Evolutionary conservation across 2,329 filamentous ascomycete genomes (phyloP).

Genomic region (Phyllosticta citrichinensis): DNA sequence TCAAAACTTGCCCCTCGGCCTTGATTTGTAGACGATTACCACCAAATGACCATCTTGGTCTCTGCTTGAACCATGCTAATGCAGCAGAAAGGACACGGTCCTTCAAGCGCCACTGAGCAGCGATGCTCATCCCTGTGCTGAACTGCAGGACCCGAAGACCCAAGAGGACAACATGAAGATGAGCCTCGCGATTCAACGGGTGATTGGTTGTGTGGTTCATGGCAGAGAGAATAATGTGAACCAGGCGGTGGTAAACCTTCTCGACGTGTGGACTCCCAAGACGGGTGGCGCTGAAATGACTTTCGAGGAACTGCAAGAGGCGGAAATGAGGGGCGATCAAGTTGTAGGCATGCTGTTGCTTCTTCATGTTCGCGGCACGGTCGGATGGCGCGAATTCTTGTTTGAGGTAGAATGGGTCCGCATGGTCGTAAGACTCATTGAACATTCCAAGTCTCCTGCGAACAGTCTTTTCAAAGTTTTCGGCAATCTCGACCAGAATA

Average conservation of each 20-base stretch:
- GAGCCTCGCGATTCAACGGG: slow-evolving; percentile 82
- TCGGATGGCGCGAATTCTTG: slow-evolving; percentile 92
- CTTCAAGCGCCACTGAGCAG: slow-evolving; percentile 71
- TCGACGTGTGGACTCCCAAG: slow-evolving; percentile 75
- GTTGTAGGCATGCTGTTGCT: slow-evolving; percentile 71
- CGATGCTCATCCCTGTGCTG: slow-evolving; percentile 53
- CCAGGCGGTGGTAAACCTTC: slow-evolving; percentile 68
- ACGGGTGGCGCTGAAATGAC: slow-evolving; percentile 90
- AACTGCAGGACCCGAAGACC: slow-evolving; percentile 67
- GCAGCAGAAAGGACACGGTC: slow-evolving; percentile 80
- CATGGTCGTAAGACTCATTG: slow-evolving; percentile 47
- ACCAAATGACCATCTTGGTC: slow-evolving; percentile 76
- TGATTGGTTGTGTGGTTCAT: slow-evolving; percentile 63
- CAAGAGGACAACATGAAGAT: slow-evolving; percentile 79
- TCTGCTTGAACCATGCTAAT: slow-evolving; percentile 68
- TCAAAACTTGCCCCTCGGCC: slow-evolving; percentile 75
- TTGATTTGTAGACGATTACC: slow-evolving; percentile 90
- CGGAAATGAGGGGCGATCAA: slow-evolving; percentile 78
- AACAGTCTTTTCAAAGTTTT: slow-evolving; percentile 83
- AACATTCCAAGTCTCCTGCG: slow-evolving; percentile 73
- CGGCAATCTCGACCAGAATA: slow-evolving; percentile 74
- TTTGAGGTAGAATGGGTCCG: slow-evolving; percentile 79
- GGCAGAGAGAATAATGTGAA: slow-evolving; percentile 68
- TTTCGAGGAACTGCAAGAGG: slow-evolving; percentile 79
- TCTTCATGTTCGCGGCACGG: slow-evolving; percentile 60